These are phyloP conservation scores for Rheum nobile DNA, from an alignment of 148 eudicot genomes.

Conservation along the genomic window DNA sequence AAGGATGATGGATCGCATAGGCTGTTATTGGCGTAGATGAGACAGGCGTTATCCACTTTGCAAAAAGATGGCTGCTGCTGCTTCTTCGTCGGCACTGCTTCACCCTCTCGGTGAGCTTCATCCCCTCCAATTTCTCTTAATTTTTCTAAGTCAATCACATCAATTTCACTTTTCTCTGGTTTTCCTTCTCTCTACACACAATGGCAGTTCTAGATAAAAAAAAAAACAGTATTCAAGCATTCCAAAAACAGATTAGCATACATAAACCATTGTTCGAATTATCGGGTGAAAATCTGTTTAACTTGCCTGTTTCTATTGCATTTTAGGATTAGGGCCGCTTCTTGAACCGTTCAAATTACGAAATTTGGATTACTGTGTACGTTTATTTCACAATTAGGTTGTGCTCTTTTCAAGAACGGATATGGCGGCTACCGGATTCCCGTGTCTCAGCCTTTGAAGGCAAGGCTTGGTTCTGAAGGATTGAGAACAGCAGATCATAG, in stretches of 20 bases:
- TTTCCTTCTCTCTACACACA: neutral
- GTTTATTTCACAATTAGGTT: slow-evolving; percentile 20
- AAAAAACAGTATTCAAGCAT: neutral
- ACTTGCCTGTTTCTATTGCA: no score
- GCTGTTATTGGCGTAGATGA: slow-evolving; percentile 4
- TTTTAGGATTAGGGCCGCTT: neutral
- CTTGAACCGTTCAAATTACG: neutral
- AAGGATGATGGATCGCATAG: neutral
- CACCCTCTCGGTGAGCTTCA: slow-evolving; percentile 5
- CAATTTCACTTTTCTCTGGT: neutral
- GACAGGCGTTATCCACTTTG: neutral
- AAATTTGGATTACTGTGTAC: neutral
- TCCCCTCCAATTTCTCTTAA: neutral
- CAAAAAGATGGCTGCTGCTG: slow-evolving; percentile 1
- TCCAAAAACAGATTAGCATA: neutral
- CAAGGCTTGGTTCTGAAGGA: slow-evolving; percentile 15
- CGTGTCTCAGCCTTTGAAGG: slow-evolving; percentile 21
- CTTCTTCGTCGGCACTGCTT: neutral
- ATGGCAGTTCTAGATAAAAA: neutral
- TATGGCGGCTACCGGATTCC: slow-evolving; percentile 12
- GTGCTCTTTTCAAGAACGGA: slow-evolving; percentile 22
- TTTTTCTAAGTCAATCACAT: neutral
- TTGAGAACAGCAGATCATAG: slow-evolving; percentile 7
- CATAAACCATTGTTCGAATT: neutral
- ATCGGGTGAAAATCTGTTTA: neutral